Percentiles rank a stretch among this genome's conserved stretches.
These are phyloP conservation scores for Parachaetomium inaequale DNA, from an alignment of 495 filamentous ascomycete species.

Conservation along the genomic window DNA sequence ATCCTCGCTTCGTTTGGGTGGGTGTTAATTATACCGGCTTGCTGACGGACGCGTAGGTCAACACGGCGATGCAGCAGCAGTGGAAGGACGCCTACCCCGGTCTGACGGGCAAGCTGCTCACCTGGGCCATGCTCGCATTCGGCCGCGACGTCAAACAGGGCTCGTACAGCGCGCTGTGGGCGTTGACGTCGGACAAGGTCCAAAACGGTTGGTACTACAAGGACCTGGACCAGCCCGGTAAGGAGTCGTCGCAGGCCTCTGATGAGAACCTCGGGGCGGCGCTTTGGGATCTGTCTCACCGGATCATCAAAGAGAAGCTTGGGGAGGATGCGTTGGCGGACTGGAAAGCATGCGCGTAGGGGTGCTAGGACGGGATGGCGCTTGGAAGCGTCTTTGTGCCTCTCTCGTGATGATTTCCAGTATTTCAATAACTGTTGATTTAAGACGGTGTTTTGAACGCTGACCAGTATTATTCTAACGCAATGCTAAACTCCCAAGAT, in stretches of 20 bases:
- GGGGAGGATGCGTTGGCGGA: slow-evolving; percentile 39
- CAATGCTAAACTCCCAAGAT: too few relatives aligned
- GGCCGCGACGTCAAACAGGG: slow-evolving; percentile 43
- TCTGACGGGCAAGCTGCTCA: slow-evolving; percentile 38
- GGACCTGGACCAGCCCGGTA: slow-evolving; percentile 32
- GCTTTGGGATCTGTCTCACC: slow-evolving; percentile 43
- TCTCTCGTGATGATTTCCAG: too few relatives aligned
- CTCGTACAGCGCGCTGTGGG: slow-evolving; percentile 43
- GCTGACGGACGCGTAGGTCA: slow-evolving; percentile 30
- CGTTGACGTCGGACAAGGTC: slow-evolving; percentile 40
- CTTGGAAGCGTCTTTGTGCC: too few relatives aligned
- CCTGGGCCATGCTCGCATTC: slow-evolving; percentile 30
- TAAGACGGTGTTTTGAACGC: too few relatives aligned
- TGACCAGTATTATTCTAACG: too few relatives aligned
- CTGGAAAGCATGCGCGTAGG: slow-evolving; percentile 25
- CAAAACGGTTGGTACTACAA: slow-evolving; percentile 44
- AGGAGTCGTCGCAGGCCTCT: slow-evolving; percentile 40
- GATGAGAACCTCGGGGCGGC: slow-evolving; percentile 39
- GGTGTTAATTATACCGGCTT: not conserved
- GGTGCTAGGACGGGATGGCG: not conserved
- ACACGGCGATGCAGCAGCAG: slow-evolving; percentile 46
- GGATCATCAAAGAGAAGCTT: slow-evolving; percentile 43
- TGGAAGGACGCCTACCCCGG: slow-evolving; percentile 49
- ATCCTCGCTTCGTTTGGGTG: not conserved
- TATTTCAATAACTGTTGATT: too few relatives aligned